A percentile compares a stretch with the other conserved stretches of the same genome.
These are phyloP conservation scores for Gonapodya prolifera DNA, from an alignment of 192 early-diverging fungal genomes.

Conservation along the genomic window DNA sequence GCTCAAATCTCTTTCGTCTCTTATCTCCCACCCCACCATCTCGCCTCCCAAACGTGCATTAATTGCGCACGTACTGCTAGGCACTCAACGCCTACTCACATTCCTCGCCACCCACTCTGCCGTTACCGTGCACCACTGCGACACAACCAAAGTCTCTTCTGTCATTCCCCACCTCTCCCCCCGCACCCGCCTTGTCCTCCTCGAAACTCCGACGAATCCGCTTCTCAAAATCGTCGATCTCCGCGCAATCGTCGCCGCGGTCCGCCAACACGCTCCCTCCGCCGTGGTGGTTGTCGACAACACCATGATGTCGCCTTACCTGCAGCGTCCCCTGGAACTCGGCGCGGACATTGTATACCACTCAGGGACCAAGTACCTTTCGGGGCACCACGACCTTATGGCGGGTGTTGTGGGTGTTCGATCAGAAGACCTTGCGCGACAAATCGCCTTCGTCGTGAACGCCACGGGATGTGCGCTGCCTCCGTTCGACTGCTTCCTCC, in stretches of 20 bases:
- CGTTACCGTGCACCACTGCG: conserved; percentile 79
- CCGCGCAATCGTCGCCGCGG: conserved; percentile 53
- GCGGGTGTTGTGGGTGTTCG: conserved; percentile 86
- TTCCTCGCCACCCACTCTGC: conserved; percentile 66
- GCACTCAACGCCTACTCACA: conserved; percentile 85
- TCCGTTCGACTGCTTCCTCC: conserved; percentile 87
- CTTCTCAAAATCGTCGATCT: conserved; percentile 91
- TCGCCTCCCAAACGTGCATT: not conserved
- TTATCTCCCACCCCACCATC: not conserved
- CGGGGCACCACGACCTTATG: conserved; percentile 97
- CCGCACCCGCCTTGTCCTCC: conserved; percentile 71
- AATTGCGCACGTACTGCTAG: conserved; percentile 9
- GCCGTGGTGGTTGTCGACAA: conserved; percentile 92
- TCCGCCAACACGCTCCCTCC: conserved; percentile 59
- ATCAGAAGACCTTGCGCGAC: conserved; percentile 56
- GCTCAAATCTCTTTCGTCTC: too few relatives aligned
- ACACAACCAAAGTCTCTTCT: conserved; percentile 59
- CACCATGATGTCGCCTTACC: conserved; percentile 97
- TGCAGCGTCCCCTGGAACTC: conserved; percentile 74
- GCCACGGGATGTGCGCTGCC: conserved; percentile 78
- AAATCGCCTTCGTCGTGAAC: conserved; percentile 89
- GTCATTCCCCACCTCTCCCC: conserved; percentile 54
- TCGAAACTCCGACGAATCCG: conserved; percentile 96
- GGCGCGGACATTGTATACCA: conserved; percentile 93
- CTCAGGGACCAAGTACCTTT: conserved; percentile 94